Evolutionary conservation across 257 asterid species (phyloP).

Genomic region (Haberlea rhodopensis): DNA sequence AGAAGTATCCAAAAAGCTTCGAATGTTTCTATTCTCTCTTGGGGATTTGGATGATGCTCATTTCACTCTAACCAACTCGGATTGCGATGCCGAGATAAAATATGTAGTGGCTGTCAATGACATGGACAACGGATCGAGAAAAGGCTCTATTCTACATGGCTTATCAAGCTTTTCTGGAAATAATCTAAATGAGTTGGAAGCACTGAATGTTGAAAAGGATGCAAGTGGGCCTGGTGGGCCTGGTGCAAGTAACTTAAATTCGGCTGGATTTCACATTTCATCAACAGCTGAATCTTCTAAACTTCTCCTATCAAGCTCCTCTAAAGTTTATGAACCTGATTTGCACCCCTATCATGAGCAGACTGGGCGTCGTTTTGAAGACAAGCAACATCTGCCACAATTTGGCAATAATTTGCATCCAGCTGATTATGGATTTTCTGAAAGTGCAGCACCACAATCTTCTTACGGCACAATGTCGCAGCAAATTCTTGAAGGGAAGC

Average conservation of each 20-base stretch:
- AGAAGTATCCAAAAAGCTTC: conserved; percentile 57
- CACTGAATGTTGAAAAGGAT: conserved; percentile 37
- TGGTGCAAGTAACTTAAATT: conserved; percentile 38
- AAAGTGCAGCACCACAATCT: conserved; percentile 40
- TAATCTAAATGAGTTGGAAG: conserved; percentile 56
- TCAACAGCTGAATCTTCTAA: conserved; percentile 40
- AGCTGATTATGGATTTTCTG: conserved; percentile 35
- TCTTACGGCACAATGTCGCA: conserved; percentile 33
- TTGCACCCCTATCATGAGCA: conserved; percentile 36
- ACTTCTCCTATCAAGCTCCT: conserved; percentile 33
- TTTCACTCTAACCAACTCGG: conserved; percentile 48
- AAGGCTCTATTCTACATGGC: conserved; percentile 40
- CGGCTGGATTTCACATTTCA: conserved; percentile 39
- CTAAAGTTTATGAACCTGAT: conserved; percentile 38
- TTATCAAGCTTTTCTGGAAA: conserved; percentile 50
- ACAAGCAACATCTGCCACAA: conserved; percentile 38
- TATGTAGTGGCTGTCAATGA: conserved; percentile 82
- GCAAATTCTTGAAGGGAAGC: conserved; percentile 45
- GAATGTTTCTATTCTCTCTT: conserved; percentile 73
- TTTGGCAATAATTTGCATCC: conserved; percentile 33
- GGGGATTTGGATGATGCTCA: conserved; percentile 69
- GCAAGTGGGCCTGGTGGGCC: conserved; percentile 35
- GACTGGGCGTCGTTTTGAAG: conserved; percentile 34
- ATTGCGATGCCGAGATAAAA: conserved; percentile 68
- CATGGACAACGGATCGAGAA: conserved; percentile 39